phyloP scores from a whole-genome alignment of 2,329 filamentous ascomycete genomes.

The Hypomyces perniciosus region DNA sequence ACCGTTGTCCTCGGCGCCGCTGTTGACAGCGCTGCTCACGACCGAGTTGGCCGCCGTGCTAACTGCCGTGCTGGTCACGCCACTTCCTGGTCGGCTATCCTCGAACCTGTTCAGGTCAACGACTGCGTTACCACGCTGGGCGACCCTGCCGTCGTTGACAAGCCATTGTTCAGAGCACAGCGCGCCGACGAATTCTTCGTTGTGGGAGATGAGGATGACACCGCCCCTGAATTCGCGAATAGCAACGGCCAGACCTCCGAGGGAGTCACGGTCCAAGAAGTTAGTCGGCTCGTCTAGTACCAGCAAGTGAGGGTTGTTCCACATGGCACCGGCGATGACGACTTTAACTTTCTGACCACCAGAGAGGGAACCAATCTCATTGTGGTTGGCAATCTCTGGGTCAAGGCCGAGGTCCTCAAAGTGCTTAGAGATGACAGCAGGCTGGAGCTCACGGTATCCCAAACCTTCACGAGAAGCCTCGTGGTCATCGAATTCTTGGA shows the following conservation, averaged over 20 bases:
- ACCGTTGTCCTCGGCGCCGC: conserved; percentile 72
- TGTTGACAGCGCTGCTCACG: conserved; percentile 60
- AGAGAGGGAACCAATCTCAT: conserved; percentile 91
- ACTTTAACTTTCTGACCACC: conserved; percentile 99
- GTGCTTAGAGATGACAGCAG: conserved; percentile 92
- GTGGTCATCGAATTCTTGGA: conserved; percentile 98
- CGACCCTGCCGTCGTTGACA: conserved; percentile 80
- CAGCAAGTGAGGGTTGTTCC: conserved; percentile 97
- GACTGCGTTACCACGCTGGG: conserved; percentile 72
- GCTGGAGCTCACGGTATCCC: conserved; percentile 88
- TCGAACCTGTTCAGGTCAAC: conserved; percentile 80
- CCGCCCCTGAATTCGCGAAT: conserved; percentile 98
- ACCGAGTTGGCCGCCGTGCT: conserved; percentile 52
- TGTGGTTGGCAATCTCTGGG: conserved; percentile 97
- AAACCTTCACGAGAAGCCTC: conserved; percentile 98
- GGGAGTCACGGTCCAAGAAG: conserved; percentile 96
- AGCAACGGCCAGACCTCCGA: conserved; percentile 93
- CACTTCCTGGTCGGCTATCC: conserved; percentile 62
- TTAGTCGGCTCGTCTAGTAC: conserved; percentile 98
- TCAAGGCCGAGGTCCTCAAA: conserved; percentile 96
- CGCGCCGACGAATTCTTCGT: conserved; percentile 96
- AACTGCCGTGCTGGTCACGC: conserved; percentile 48
- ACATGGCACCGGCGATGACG: conserved; percentile 91
- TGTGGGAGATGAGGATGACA: conserved; percentile 98
- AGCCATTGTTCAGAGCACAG: conserved; percentile 96